phyloP scores from a whole-genome alignment of 2,329 filamentous ascomycete genomes.

The Mollisia scopiformis region DNA sequence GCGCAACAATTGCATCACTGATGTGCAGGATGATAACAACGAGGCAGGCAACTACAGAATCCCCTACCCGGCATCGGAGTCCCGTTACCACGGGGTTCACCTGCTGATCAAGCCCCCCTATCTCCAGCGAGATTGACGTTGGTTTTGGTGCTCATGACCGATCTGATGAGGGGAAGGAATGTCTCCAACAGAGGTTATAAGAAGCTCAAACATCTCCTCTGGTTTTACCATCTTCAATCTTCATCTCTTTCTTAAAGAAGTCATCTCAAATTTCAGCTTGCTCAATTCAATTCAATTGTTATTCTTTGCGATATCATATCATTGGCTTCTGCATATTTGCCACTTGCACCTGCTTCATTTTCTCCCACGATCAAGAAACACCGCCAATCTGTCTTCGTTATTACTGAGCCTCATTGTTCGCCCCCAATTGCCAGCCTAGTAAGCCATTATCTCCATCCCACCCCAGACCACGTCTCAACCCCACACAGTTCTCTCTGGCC shows the following conservation, averaged over 20 bases:
- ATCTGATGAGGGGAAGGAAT: neutral
- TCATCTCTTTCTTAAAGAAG: neutral
- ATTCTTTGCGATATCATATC: neutral
- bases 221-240: neutral
- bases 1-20: neutral
- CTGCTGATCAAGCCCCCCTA: neutral
- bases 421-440: constrained; percentile 15
- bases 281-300: neutral
- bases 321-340: neutral
- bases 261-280: neutral
- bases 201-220: neutral
- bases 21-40: neutral
- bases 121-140: neutral
- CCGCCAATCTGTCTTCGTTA: constrained; percentile 24
- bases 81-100: neutral
- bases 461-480: neutral
- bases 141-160: neutral
- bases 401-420: constrained; percentile 21
- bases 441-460: constrained; percentile 1
- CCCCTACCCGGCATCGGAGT: neutral
- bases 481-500: constrained; percentile 12
- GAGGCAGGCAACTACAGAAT: neutral
- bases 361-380: neutral
- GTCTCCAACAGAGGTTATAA: neutral
- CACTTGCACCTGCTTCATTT: neutral